Evolutionary conservation across 768 basidiomycete species (phyloP).

Genomic region (Pleurotus pulmonarius): DNA sequence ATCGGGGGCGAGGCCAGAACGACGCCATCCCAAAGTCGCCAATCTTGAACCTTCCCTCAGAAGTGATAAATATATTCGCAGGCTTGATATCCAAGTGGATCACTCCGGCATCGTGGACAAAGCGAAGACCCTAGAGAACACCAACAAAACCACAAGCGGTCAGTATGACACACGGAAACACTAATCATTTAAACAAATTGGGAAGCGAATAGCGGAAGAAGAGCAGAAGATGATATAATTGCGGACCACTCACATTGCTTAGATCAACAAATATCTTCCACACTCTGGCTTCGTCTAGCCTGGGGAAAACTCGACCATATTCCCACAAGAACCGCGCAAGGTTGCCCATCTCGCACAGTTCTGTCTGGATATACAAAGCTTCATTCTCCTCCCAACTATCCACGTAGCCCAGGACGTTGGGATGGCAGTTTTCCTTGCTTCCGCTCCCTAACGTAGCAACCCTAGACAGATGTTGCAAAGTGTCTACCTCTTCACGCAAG

Average conservation of each 20-base stretch:
- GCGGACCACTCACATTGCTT: slow-evolving; percentile 65
- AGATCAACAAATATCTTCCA: slow-evolving; percentile 96
- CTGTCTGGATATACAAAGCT: slow-evolving; percentile 87
- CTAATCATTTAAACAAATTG: slow-evolving; percentile 21
- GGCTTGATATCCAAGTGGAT: slow-evolving; percentile 98
- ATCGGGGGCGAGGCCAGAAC: slow-evolving; percentile 66
- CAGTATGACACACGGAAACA: slow-evolving; percentile 23
- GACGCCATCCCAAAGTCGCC: slow-evolving; percentile 99
- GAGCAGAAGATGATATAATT: slow-evolving; percentile 9
- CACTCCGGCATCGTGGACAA: slow-evolving; percentile 85
- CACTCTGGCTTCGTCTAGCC: slow-evolving; percentile 85
- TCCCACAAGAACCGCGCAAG: slow-evolving; percentile 88
- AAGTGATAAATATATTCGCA: slow-evolving; percentile 91
- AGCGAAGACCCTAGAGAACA: slow-evolving; percentile 65
- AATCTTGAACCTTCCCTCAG: slow-evolving; percentile 87
- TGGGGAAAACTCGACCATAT: slow-evolving; percentile 81
- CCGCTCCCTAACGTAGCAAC: slow-evolving; percentile 26
- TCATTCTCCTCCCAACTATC: slow-evolving; percentile 97
- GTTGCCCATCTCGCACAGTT: slow-evolving; percentile 91
- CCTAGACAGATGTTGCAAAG: slow-evolving; percentile 70
- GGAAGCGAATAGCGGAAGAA: slow-evolving; percentile 17
- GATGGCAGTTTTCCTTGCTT: slow-evolving; percentile 45
- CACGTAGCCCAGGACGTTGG: slow-evolving; percentile 83
- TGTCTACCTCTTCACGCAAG: slow-evolving; percentile 91
- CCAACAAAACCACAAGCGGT: slow-evolving; percentile 10